phyloP scores from a whole-genome alignment of 257 asterid genomes.

The Asclepias syriaca region DNA sequence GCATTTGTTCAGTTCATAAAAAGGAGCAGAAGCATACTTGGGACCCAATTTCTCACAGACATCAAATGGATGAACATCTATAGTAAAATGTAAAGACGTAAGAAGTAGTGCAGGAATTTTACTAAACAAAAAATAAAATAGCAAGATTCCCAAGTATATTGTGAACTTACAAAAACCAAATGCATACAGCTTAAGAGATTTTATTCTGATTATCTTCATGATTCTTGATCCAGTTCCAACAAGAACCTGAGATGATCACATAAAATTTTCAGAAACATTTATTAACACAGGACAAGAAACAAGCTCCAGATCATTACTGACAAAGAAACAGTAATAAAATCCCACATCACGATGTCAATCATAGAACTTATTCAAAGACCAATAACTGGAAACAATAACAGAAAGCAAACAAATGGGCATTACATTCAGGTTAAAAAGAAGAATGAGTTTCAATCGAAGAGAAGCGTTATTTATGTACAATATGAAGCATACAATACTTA shows the following conservation, averaged over 20 bases:
- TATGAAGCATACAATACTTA: not conserved
- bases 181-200: conserved; percentile 85
- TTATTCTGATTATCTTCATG: conserved; percentile 77
- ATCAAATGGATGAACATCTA: conserved; percentile 91
- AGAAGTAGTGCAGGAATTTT: conserved; percentile 6
- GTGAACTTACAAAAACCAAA: conserved; percentile 89
- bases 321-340: not conserved
- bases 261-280: not conserved
- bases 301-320: not conserved
- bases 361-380: not conserved
- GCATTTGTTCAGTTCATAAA: conserved; percentile 56
- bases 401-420: not conserved
- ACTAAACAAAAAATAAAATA: conserved; percentile 9
- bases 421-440: not conserved
- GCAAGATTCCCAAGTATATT: conserved; percentile 8
- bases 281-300: not conserved
- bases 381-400: not conserved
- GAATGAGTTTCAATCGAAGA: not conserved
- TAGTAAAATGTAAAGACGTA: conserved; percentile 20
- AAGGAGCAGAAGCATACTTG: conserved; percentile 71
- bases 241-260: conserved; percentile 57
- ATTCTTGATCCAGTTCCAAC: conserved; percentile 97
- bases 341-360: not conserved
- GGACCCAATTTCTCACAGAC: conserved; percentile 86
- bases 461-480: not conserved